Percentiles rank a stretch among this genome's conserved stretches.
Conservation (phyloP, 78 protist genomes). For the Dictyostelium brefeldianum region DNA sequence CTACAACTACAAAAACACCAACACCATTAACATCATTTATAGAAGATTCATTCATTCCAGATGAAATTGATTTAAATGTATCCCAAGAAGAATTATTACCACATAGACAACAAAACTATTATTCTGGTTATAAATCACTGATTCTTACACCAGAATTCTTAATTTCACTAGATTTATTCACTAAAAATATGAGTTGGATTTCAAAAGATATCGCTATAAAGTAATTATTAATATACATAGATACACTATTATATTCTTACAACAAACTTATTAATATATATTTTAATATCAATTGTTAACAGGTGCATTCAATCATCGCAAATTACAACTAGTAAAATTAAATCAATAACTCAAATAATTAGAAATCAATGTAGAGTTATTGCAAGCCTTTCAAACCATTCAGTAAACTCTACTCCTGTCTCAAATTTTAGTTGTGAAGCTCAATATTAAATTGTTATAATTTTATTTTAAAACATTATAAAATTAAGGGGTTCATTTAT, state of each 20-base stretch:
- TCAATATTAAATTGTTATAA: no score
- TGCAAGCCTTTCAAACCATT: background rate
- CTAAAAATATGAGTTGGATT: conserved; percentile 17
- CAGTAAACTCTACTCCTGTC: no score
- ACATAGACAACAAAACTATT: background rate
- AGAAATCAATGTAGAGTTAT: conserved; percentile 11
- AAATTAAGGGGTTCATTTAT: no score
- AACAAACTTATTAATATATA: no score
- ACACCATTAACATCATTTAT: background rate
- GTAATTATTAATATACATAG: no score
- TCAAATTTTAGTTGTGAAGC: no score
- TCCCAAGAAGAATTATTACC: background rate
- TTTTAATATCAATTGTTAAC: no score
- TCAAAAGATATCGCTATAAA: conserved; percentile 11
- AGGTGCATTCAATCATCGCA: conserved; percentile 26
- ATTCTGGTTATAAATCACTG: background rate
- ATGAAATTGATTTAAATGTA: background rate
- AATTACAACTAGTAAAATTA: background rate
- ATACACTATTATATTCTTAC: no score
- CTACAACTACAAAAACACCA: background rate
- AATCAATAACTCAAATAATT: background rate
- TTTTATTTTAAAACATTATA: no score
- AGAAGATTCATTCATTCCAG: background rate
- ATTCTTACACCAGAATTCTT: conserved; percentile 37
- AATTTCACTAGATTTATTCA: background rate